Base-by-base conservation (phyloP, 768 basidiomycete species). In the Dioszegia crocea region DNA sequence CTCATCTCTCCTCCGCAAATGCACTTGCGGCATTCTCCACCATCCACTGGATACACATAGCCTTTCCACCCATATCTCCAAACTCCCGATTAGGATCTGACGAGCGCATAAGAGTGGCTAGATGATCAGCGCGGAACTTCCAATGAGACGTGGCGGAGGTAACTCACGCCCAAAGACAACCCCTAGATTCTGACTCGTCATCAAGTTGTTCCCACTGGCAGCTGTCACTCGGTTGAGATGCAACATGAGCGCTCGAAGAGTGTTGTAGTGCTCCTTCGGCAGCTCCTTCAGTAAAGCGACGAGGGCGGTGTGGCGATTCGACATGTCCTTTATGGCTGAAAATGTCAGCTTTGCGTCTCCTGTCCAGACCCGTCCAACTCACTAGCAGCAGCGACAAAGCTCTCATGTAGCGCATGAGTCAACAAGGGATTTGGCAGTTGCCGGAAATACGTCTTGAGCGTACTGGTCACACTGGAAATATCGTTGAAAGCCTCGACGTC, bases 141-240 rank as follows among this genome's bases (percentile, higher is more conserved):
- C n/a, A n/a, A n/a, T n/a, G n/a, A n/a, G n/a, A n/a, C n/a, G n/a
- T n/a, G n/a, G n/a, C n/a, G n/a, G n/a, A n/a, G 31, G 36, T 26
- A 14, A 85, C 94, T 79, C 76, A 98, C 94, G 96, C 67, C 96
- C 96, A 78, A 98, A 97, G 40, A 99, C 93, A 29, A 98, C 92
- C 5, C 96, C 96, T 21, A 99, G 79, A 70, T 98, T 99, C 63
- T 92, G 83, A 2, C 91, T 87, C 49, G 85, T 90, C 96, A 99
- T 99, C 52, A 91, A 81, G 77, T 99, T 99, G 47, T 79, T 81
- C 40, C 86, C 84, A 55, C 83, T 83, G 31, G 81, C 82, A 58
- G 85, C 80, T 66, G 84, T 84, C 29, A 98, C 82, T 52, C 82
- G 82, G 73, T 93, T 80, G 23, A 99, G 79, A 78, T 99, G 96